Conservation (phyloP, 2,329 filamentous ascomycete species). For the Botryotinia narcissicola region DNA sequence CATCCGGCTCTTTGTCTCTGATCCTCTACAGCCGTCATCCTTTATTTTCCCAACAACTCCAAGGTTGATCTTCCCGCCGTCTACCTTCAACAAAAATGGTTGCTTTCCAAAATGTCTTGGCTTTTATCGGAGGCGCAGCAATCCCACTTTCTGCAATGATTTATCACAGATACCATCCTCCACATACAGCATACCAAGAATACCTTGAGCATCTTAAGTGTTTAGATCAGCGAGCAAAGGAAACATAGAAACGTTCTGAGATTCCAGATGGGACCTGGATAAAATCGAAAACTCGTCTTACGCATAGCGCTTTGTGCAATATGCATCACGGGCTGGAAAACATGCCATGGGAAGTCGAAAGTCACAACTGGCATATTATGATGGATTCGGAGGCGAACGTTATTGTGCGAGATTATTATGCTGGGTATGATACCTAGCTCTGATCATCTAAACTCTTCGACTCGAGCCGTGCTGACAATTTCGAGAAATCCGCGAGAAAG, state of each 20-base stretch:
- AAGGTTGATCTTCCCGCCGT: background rate
- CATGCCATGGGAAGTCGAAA: background rate
- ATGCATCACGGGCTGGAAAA: background rate
- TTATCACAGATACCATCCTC: background rate
- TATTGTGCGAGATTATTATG: background rate
- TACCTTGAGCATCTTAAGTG: background rate
- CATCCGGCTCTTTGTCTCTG: background rate
- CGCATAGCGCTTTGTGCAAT: background rate
- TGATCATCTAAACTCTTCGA: background rate
- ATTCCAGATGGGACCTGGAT: background rate
- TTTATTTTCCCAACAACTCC: background rate
- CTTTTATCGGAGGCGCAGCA: background rate
- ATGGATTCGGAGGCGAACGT: background rate
- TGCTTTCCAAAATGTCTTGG: background rate
- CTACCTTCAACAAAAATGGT: background rate
- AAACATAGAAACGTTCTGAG: background rate
- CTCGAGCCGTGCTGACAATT: background rate
- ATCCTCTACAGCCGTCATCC: background rate
- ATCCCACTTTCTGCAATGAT: background rate
- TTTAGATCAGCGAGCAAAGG: background rate
- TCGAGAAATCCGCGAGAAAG: background rate
- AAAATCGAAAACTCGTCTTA: background rate
- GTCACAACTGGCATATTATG: background rate
- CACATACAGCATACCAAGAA: background rate
- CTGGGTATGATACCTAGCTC: background rate